Evolutionary conservation across 2,329 filamentous ascomycete genomes (phyloP).

Genomic region (Diaporthe vaccinii): DNA sequence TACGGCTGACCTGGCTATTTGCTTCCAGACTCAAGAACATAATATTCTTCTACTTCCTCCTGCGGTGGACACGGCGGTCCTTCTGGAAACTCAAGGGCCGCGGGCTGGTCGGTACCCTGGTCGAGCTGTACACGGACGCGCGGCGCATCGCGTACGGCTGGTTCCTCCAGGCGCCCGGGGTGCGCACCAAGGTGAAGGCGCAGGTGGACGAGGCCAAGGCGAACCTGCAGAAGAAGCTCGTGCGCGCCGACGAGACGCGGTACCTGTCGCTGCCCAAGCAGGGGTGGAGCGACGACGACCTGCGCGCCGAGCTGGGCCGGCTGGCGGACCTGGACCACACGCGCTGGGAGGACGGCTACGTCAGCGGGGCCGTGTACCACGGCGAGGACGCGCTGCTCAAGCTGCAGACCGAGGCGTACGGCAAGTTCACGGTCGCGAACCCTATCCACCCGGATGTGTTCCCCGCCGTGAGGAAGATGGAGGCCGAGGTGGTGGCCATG

Average conservation of each 20-base stretch:
- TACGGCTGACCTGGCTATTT: background rate
- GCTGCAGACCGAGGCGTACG: slow-evolving; percentile 93
- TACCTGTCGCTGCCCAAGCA: slow-evolving; percentile 85
- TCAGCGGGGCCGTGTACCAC: slow-evolving; percentile 96
- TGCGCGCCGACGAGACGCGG: slow-evolving; percentile 78
- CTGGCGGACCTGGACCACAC: slow-evolving; percentile 92
- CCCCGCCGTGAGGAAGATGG: slow-evolving; percentile 98
- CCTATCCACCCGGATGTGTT: slow-evolving; percentile 99
- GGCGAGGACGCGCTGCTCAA: slow-evolving; percentile 85
- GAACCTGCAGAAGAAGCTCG: slow-evolving; percentile 87
- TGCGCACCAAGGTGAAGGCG: slow-evolving; percentile 86
- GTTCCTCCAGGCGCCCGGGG: slow-evolving; percentile 88
- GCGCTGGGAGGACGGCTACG: slow-evolving; percentile 94
- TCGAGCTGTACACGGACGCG: slow-evolving; percentile 79
- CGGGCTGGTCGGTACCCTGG: slow-evolving; percentile 83
- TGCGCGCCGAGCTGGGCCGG: slow-evolving; percentile 83
- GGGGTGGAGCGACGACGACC: slow-evolving; percentile 83
- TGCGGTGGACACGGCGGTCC: slow-evolving; percentile 84
- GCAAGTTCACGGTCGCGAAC: slow-evolving; percentile 94
- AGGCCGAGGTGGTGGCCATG: slow-evolving; percentile 98
- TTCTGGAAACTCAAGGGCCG: slow-evolving; percentile 91
- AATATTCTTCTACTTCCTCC: slow-evolving; percentile 88
- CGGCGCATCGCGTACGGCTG: slow-evolving; percentile 84
- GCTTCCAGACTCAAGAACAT: slow-evolving; percentile 81
- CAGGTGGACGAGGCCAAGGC: slow-evolving; percentile 84